Base-by-base conservation (phyloP, 208 protist species). In the Trypanosoma lewisi region DNA sequence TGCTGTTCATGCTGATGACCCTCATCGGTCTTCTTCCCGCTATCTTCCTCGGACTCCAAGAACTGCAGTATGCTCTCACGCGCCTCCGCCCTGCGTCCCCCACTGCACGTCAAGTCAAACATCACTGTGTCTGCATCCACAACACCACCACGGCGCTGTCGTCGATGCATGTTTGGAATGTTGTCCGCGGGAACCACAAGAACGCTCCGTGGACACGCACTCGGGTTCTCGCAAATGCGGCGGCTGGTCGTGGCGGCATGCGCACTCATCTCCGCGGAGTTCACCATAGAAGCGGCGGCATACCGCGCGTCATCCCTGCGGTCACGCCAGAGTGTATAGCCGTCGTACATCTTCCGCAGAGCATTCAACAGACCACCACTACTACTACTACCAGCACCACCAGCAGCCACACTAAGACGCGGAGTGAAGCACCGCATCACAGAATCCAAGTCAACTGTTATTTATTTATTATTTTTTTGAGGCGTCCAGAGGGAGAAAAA, bases 91-190 rank as follows among this genome's bases (percentile, higher is more conserved):
- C 85, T 3, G 28, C 23, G 0, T 61, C 63, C 70, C 30, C 85
- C 77, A 75, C 85, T 80, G 63, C 83, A 74, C 63, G 89, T 86
- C 37, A 96, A 61, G 60, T 93, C 89, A 27, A 96, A 51, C 19
- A 96, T 87, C 53, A 86, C 83, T 74, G 72, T 82, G 55, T 96
- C 89, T 1, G 87, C 86, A 17, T 9, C n/a, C n/a, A n/a, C 36
- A 16, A 87, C 69, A n/a, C 52, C 49, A 19, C 70, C 63, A 14
- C 86, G 82, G 63, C 89, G 86, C 44, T 69, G 57, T 75, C 89
- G 55, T 30, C 80, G 53, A 25, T 14, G 23, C 48, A 41, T 21
- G 27, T 63, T 49, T 6, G 12, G 30, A n/a, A 63, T 66, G 8
- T 33, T 16, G 9, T 21, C 23, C 0, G 80, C 74, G 12, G 89